Evolutionary conservation across 495 filamentous ascomycete species (phyloP).

Genomic region (Talaromyces trachyspermus): DNA sequence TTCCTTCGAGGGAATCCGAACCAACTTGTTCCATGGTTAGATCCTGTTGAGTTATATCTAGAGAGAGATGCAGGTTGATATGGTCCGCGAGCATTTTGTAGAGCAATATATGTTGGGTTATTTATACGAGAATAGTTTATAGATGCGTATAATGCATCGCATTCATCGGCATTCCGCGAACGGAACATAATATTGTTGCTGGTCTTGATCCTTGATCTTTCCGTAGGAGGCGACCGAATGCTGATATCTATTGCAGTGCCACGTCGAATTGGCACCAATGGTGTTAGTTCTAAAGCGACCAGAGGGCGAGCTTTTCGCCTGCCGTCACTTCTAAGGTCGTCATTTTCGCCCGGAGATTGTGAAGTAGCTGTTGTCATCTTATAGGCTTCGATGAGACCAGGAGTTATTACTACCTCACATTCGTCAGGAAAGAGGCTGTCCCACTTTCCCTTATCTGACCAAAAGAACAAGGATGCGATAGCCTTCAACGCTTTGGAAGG

Average conservation of each 20-base stretch:
- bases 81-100: constrained; percentile 60
- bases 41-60: constrained; percentile 9
- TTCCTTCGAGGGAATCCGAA: constrained; percentile 44
- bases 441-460: constrained; percentile 79
- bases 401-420: constrained; percentile 72
- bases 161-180: constrained; percentile 68
- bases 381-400: constrained; percentile 81
- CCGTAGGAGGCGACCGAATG: constrained; percentile 71
- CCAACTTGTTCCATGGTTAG: constrained; percentile 25
- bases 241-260: constrained; percentile 91
- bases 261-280: constrained; percentile 76
- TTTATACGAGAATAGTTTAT: constrained; percentile 79
- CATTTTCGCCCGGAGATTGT: constrained; percentile 23
- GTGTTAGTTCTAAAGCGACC: constrained; percentile 76
- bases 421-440: constrained; percentile 65
- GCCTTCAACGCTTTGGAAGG: constrained; percentile 53
- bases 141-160: constrained; percentile 68
- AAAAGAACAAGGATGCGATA: constrained; percentile 73
- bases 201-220: constrained; percentile 61
- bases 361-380: constrained; percentile 53
- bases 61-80: constrained; percentile 26
- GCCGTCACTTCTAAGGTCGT: constrained; percentile 11
- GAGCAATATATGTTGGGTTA: constrained; percentile 80
- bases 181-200: constrained; percentile 82
- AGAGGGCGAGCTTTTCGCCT: constrained; percentile 50